Evolutionary conservation across 176 grass and related monocot species (phyloP).

Genomic region (Hordeum vulgare): DNA sequence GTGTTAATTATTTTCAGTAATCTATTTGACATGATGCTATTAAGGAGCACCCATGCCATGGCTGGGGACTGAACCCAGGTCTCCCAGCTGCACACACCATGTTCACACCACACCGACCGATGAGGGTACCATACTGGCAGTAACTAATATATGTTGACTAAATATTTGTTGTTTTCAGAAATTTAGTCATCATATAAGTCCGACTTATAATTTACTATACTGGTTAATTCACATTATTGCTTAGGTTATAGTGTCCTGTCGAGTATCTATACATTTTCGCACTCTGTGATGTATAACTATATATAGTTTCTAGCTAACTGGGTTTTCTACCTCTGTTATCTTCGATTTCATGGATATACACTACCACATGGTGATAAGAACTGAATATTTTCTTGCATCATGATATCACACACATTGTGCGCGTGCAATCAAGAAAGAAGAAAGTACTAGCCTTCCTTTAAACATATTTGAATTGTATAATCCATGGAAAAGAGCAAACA

Average conservation of each 20-base stretch:
- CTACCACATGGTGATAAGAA: neutral
- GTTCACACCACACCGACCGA: neutral
- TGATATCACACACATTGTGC: neutral
- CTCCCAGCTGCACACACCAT: neutral
- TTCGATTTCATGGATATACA: neutral
- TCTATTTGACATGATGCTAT: neutral
- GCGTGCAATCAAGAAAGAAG: neutral
- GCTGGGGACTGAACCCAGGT: neutral
- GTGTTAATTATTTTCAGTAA: neutral
- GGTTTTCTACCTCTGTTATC: neutral
- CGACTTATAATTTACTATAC: neutral
- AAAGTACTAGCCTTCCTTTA: constrained; percentile 12
- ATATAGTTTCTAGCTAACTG: neutral
- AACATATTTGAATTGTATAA: neutral
- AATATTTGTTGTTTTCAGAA: neutral
- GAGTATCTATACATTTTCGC: neutral
- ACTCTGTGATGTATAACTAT: neutral
- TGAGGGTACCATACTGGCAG: neutral
- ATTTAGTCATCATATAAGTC: neutral
- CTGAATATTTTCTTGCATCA: neutral
- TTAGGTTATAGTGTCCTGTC: neutral
- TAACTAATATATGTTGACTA: neutral
- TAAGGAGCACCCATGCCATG: neutral
- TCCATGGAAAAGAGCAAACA: neutral
- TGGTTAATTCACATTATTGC: neutral